phyloP scores from a whole-genome alignment of 441 rosid genomes.

The Populus hybrid region DNA sequence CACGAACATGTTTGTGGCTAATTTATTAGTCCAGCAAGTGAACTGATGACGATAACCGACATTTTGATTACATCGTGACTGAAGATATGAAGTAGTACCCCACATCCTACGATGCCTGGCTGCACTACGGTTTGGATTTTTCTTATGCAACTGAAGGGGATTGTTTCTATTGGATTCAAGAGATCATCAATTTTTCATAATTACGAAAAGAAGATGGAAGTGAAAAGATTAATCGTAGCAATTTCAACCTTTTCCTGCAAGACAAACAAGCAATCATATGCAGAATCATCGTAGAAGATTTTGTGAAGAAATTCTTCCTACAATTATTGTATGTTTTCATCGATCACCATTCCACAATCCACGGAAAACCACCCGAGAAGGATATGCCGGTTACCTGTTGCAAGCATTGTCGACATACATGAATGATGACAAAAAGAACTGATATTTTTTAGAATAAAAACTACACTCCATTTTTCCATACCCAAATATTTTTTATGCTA shows the following conservation, averaged over 20 bases:
- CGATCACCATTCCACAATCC: not conserved
- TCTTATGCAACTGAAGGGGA: not conserved
- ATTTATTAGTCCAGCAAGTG: not conserved
- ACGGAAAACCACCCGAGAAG: not conserved
- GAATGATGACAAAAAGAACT: not conserved
- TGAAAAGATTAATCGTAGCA: not conserved
- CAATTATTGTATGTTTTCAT: not conserved
- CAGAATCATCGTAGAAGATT: constrained; percentile 8
- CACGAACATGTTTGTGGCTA: not conserved
- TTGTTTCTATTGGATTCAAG: not conserved
- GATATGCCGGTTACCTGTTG: not conserved
- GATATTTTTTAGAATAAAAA: not conserved
- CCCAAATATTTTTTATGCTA: too few species aligned
- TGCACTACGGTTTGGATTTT: not conserved
- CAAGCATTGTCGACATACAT: not conserved
- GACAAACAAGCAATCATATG: constrained; percentile 2
- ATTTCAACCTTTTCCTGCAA: not conserved
- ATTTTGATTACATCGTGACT: not conserved
- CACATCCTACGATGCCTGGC: not conserved
- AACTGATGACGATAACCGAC: not conserved
- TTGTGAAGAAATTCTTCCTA: not conserved
- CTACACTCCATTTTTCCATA: not conserved
- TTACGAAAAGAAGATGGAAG: not conserved
- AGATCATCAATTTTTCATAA: not conserved
- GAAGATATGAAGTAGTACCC: not conserved